Percentiles rank a stretch among this genome's conserved stretches.
phyloP scores from a whole-genome alignment of 192 early-diverging fungal species.

The Mortierella alpina region DNA sequence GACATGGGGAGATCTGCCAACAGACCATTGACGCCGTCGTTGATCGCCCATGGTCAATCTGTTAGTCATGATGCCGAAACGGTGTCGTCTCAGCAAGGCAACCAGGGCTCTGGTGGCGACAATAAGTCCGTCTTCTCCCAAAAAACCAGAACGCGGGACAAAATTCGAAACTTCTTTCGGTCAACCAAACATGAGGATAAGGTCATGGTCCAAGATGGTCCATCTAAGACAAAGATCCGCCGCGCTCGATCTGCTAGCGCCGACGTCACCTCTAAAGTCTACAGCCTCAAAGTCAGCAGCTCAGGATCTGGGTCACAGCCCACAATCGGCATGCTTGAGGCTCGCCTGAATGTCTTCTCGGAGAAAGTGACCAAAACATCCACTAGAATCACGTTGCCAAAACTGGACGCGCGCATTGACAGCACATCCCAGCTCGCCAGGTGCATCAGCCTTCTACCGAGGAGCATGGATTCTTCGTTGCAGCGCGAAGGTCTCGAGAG shows the following conservation, averaged over 20 bases:
- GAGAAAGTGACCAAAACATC: background rate
- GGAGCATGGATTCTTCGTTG: background rate
- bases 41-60: background rate
- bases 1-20: background rate
- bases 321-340: background rate
- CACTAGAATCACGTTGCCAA: background rate
- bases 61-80: background rate
- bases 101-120: background rate
- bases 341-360: background rate
- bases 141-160: background rate
- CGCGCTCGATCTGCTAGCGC: background rate
- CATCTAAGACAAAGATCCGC: background rate
- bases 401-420: background rate
- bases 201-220: background rate
- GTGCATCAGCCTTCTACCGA: background rate
- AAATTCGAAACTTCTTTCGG: background rate
- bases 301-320: background rate
- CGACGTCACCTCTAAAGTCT: background rate
- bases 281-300: constrained; percentile 5
- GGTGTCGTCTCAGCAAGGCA: background rate
- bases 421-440: background rate
- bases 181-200: background rate
- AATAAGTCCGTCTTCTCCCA: background rate
- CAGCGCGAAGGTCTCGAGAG: background rate
- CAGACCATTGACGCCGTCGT: background rate